Percentiles rank a stretch among this genome's conserved stretches.
These are phyloP conservation scores for Teunomyces lycoperdinae DNA, from an alignment of 805 yeast species.

Conservation along the genomic window DNA sequence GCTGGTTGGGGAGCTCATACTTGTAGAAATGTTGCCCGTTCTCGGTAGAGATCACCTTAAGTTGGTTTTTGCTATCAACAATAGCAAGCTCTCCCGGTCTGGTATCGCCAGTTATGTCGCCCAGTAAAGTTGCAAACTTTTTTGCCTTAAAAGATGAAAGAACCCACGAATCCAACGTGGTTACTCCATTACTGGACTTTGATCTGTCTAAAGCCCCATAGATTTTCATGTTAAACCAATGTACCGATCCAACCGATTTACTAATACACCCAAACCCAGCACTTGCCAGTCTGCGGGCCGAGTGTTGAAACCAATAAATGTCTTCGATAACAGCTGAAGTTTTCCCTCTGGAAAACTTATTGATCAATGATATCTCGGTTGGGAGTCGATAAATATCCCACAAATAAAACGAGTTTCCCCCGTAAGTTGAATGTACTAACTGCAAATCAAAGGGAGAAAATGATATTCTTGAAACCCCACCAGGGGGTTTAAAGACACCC, in stretches of 20 bases:
- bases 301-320: constrained; percentile 47
- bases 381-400: constrained; percentile 62
- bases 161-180: constrained; percentile 41
- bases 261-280: constrained; percentile 53
- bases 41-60: constrained; percentile 34
- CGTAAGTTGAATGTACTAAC: constrained; percentile 48
- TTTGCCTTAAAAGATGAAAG: constrained; percentile 36
- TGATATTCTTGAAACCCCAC: constrained; percentile 58
- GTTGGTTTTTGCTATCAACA: constrained; percentile 26
- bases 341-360: constrained; percentile 60
- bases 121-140: constrained; percentile 26
- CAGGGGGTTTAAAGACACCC: constrained; percentile 53
- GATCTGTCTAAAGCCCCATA: constrained; percentile 24
- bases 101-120: constrained; percentile 8
- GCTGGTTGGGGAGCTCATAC: constrained; percentile 38
- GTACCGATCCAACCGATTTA: constrained; percentile 55
- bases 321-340: constrained; percentile 53
- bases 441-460: constrained; percentile 61
- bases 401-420: constrained; percentile 62
- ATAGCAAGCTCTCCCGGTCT: constrained; percentile 29
- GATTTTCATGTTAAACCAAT: constrained; percentile 54
- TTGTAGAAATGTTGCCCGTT: constrained; percentile 38
- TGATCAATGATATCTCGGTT: constrained; percentile 49
- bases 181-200: not conserved
- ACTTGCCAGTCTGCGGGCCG: constrained; percentile 15